A percentile compares a stretch with the other conserved stretches of the same genome.
Evolutionary conservation across 2,329 filamentous ascomycete species (phyloP).

Genomic region (Trichothecium roseum): DNA sequence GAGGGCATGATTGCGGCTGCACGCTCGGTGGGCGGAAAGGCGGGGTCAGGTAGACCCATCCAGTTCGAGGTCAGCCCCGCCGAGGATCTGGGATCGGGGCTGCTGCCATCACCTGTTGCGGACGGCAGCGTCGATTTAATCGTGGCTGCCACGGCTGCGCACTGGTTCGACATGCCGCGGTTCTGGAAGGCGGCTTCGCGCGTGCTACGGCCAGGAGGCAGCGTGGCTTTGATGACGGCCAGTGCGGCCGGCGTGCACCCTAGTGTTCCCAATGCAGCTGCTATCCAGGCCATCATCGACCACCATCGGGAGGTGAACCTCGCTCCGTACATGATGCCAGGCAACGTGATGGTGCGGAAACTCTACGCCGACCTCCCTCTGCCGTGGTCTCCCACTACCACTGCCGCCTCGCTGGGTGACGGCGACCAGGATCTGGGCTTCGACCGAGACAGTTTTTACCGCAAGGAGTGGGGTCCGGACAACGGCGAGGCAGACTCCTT

Average conservation of each 20-base stretch:
- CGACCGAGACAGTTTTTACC: slow-evolving; percentile 23
- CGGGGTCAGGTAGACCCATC: slow-evolving; percentile 19
- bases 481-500: slow-evolving; percentile 19
- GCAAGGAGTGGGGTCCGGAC: slow-evolving; percentile 38
- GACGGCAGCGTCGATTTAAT: slow-evolving; percentile 36
- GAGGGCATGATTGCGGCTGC: slow-evolving; percentile 32
- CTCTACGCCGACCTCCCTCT: too few species aligned
- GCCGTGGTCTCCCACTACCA: too few species aligned
- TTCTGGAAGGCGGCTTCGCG: slow-evolving; percentile 38
- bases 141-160: slow-evolving; percentile 37
- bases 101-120: slow-evolving; percentile 18
- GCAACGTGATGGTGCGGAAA: too few species aligned
- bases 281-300: slow-evolving; percentile 2
- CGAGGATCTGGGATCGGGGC: slow-evolving; percentile 26
- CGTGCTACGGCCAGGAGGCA: slow-evolving; percentile 40
- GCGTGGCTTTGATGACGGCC: slow-evolving; percentile 38
- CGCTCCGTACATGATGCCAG: neutral
- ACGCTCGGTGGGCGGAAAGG: slow-evolving; percentile 18
- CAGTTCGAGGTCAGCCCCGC: slow-evolving; percentile 31
- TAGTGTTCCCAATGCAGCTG: slow-evolving; percentile 24
- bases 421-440: slow-evolving; percentile 22
- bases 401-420: too few species aligned
- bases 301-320: neutral
- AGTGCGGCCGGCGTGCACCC: slow-evolving; percentile 17
- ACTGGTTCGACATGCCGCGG: slow-evolving; percentile 45